These are phyloP conservation scores for Rhododendron vialii DNA, from an alignment of 148 eudicot genomes.

Conservation along the genomic window DNA sequence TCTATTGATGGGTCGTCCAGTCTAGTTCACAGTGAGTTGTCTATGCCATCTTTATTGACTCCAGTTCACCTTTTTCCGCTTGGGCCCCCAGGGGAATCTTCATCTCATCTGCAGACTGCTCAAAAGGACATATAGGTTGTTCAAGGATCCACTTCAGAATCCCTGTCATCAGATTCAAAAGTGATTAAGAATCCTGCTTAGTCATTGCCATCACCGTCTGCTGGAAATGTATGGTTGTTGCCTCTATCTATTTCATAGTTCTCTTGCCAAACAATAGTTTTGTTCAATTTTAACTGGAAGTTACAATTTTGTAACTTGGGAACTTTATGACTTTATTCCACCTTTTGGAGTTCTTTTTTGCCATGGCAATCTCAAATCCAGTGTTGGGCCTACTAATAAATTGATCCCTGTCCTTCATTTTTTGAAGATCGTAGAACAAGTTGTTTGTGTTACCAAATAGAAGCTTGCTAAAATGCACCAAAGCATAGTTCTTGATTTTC, in stretches of 20 bases:
- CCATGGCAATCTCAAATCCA: neutral
- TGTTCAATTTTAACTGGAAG: neutral
- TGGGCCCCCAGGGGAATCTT: slow-evolving; percentile 25
- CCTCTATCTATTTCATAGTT: neutral
- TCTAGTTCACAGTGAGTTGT: slow-evolving; percentile 17
- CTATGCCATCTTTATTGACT: slow-evolving; percentile 34
- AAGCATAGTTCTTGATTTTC: neutral
- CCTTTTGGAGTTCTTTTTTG: neutral
- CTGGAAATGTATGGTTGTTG: slow-evolving; percentile 25
- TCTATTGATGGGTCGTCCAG: slow-evolving; percentile 28
- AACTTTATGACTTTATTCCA: neutral
- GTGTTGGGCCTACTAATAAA: neutral
- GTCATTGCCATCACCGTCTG: slow-evolving; percentile 44
- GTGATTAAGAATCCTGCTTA: slow-evolving; percentile 34
- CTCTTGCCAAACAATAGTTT: neutral
- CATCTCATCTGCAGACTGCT: slow-evolving; percentile 22
- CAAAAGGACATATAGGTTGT: slow-evolving; percentile 40
- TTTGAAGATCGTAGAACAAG: neutral
- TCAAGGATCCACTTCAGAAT: slow-evolving; percentile 26
- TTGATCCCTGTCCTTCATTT: neutral
- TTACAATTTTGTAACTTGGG: neutral
- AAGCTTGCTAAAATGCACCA: neutral
- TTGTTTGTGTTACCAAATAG: neutral
- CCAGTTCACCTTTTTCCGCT: slow-evolving; percentile 54
- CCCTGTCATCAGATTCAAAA: slow-evolving; percentile 17